A percentile compares a stretch with the other conserved stretches of the same genome.
These are phyloP conservation scores for Rhodamnia argentea DNA, from an alignment of 345 rosid genomes.

Conservation along the genomic window DNA sequence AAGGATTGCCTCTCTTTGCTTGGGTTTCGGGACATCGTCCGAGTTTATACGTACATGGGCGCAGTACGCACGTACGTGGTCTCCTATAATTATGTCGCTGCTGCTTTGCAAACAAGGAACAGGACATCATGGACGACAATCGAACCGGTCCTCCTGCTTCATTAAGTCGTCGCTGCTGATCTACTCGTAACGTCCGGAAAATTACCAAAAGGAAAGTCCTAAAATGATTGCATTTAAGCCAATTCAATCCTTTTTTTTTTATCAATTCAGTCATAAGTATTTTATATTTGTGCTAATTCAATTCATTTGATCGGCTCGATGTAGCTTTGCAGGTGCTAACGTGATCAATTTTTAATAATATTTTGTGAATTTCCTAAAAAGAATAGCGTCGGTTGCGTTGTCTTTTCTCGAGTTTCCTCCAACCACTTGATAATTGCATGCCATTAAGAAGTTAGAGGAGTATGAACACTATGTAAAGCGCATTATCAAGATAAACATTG, in stretches of 20 bases:
- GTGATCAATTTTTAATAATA: too few relatives aligned
- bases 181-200: not conserved
- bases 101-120: not conserved
- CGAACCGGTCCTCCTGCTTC: not conserved
- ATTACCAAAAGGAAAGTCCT: too few relatives aligned
- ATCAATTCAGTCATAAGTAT: too few relatives aligned
- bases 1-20: not conserved
- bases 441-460: not conserved
- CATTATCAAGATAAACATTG: not conserved
- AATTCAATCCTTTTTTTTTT: too few relatives aligned
- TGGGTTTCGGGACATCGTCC: not conserved
- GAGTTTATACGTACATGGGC: too few relatives aligned
- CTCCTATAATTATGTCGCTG: not conserved
- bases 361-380: too few relatives aligned
- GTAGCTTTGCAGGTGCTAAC: too few relatives aligned
- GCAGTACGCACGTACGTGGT: not conserved
- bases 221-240: too few relatives aligned
- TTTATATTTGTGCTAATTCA: too few relatives aligned
- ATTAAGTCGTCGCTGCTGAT: not conserved
- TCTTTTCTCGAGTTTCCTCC: not conserved
- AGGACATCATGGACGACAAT: not conserved
- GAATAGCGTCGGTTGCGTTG: not conserved
- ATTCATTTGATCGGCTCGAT: too few relatives aligned
- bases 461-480: not conserved
- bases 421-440: not conserved